Percentiles rank a stretch among this genome's conserved stretches.
Evolutionary conservation across 164 flowering plant species (phyloP).

Genomic region (Paratinospora sagittata): DNA sequence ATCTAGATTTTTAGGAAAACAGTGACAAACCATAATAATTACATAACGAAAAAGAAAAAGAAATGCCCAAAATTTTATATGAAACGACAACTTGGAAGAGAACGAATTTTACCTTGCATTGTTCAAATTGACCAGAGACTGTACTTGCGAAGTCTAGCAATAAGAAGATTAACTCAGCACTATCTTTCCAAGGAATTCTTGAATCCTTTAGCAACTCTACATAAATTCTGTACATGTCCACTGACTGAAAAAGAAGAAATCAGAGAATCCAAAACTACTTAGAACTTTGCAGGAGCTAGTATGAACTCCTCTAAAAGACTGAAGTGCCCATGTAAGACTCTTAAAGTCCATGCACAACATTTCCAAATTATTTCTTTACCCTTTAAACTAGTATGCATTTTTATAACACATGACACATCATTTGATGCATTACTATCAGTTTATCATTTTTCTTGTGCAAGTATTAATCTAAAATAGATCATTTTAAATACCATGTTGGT

Average conservation of each 20-base stretch:
- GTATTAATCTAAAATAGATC: not conserved
- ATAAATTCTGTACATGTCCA: conserved; percentile 51
- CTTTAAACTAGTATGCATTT: not conserved
- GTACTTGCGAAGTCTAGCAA: conserved; percentile 55
- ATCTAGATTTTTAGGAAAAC: not conserved
- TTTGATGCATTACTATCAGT: not conserved
- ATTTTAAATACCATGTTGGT: not conserved
- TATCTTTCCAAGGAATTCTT: conserved; percentile 62
- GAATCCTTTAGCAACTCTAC: conserved; percentile 57
- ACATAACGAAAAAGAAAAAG: not conserved
- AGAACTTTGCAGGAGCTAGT: not conserved
- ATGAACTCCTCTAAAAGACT: too few relatives aligned
- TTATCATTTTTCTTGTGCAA: not conserved
- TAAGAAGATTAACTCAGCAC: conserved; percentile 50
- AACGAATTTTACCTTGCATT: conserved; percentile 64
- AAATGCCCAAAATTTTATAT: not conserved
- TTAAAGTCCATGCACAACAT: not conserved
- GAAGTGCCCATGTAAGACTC: not conserved
- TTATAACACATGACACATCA: not conserved
- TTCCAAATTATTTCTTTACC: not conserved
- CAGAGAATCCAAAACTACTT: conserved; percentile 6
- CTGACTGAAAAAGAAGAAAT: conserved; percentile 40
- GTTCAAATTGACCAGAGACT: conserved; percentile 35
- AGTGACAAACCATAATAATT: not conserved
- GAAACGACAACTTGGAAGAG: not conserved